These are phyloP conservation scores for Medicago lupulina DNA, from an alignment of 306 rosid species.

Conservation along the genomic window DNA sequence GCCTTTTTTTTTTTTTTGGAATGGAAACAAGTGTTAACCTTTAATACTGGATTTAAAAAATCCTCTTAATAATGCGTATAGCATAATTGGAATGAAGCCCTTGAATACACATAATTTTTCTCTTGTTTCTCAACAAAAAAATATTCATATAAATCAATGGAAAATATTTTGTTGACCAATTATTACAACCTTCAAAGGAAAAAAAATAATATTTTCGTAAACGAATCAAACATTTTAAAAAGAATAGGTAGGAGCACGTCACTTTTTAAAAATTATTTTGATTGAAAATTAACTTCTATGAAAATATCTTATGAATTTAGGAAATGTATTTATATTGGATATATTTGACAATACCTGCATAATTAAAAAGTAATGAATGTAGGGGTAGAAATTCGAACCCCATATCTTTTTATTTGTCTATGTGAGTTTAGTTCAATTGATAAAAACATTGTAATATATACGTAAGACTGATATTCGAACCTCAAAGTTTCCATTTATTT, in stretches of 20 bases:
- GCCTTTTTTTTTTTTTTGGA: no score
- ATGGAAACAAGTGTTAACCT: neutral
- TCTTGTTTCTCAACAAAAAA: neutral
- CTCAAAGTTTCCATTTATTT: no score
- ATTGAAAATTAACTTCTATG: slow-evolving; percentile 25
- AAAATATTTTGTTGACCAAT: slow-evolving; percentile 31
- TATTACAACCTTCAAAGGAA: slow-evolving; percentile 9
- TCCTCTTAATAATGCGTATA: slow-evolving; percentile 1
- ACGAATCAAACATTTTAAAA: slow-evolving; percentile 27
- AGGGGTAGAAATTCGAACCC: no score
- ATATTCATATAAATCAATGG: slow-evolving; percentile 16
- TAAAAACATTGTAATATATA: no score
- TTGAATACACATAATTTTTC: slow-evolving; percentile 5
- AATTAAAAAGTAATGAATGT: neutral
- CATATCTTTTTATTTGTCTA: no score
- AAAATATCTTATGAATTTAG: slow-evolving; percentile 26
- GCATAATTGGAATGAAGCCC: slow-evolving; percentile 33
- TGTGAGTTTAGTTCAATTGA: no score
- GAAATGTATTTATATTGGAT: slow-evolving; percentile 22
- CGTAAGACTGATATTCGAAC: no score
- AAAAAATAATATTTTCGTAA: slow-evolving; percentile 1
- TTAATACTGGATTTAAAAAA: slow-evolving; percentile 22
- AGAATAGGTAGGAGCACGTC: neutral
- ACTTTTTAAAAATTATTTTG: slow-evolving; percentile 11
- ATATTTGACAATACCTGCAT: neutral